These are phyloP conservation scores for Botrytis cinerea DNA, from an alignment of 2,329 filamentous ascomycete species.

Conservation along the genomic window DNA sequence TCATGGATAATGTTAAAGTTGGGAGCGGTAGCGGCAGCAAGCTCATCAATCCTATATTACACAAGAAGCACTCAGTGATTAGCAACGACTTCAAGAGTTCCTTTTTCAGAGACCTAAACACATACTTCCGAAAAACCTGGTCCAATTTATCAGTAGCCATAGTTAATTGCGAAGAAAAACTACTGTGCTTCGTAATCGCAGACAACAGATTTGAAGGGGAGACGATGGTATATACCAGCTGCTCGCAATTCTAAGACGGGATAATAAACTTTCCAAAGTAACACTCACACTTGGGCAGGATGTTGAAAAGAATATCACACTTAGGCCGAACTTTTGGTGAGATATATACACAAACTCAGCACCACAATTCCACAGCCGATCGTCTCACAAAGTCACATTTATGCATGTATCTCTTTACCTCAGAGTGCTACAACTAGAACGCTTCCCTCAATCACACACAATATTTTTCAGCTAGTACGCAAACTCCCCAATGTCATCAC, in stretches of 20 bases:
- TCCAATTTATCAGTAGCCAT: neutral
- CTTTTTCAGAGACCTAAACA: neutral
- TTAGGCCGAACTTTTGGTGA: neutral
- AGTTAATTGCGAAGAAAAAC: neutral
- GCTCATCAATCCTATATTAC: neutral
- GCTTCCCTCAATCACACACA: neutral
- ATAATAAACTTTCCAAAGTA: neutral
- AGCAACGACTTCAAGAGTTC: too few species aligned
- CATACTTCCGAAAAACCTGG: neutral
- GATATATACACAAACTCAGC: neutral
- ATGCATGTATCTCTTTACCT: neutral
- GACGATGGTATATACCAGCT: neutral
- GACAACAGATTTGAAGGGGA: neutral
- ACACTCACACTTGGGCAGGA: neutral
- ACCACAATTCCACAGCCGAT: neutral
- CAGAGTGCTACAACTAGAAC: neutral
- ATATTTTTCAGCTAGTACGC: neutral
- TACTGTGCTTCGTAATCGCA: neutral
- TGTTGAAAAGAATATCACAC: neutral
- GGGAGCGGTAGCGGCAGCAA: neutral
- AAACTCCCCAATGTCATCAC: neutral
- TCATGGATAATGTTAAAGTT: neutral
- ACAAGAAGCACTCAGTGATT: neutral
- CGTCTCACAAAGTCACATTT: too few species aligned
- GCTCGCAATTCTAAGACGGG: neutral